phyloP scores from a whole-genome alignment of 2,329 filamentous ascomycete genomes.

The Aspergillus texensis region DNA sequence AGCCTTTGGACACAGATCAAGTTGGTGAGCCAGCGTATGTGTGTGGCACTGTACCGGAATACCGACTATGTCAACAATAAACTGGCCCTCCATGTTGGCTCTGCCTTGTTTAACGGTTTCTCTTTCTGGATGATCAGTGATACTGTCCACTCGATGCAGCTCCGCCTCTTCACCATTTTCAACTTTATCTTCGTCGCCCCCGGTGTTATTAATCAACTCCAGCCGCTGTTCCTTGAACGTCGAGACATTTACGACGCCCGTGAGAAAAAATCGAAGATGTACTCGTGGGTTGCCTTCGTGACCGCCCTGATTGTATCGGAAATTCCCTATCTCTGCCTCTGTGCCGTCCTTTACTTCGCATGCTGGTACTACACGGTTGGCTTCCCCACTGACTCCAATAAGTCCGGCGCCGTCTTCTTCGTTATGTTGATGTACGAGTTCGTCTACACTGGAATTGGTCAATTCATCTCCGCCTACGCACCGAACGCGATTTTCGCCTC shows the following conservation, averaged over 20 bases:
- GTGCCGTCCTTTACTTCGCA: conserved; percentile 67
- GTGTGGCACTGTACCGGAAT: conserved; percentile 67
- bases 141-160: conserved; percentile 67
- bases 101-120: conserved; percentile 52
- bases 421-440: conserved; percentile 75
- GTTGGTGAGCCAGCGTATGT: conserved; percentile 68
- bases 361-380: conserved; percentile 76
- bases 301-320: conserved; percentile 70
- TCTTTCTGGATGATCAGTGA: conserved; percentile 71
- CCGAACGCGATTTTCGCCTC: conserved; percentile 68
- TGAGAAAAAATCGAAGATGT: conserved; percentile 72
- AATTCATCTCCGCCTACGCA: conserved; percentile 78
- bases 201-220: conserved; percentile 52
- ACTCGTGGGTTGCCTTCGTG: conserved; percentile 73
- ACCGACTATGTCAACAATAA: conserved; percentile 69
- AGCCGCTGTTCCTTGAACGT: conserved; percentile 70
- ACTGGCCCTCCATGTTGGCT: conserved; percentile 57
- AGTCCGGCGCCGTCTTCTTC: conserved; percentile 58
- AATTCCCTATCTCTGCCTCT: conserved; percentile 68
- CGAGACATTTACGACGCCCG: conserved; percentile 68
- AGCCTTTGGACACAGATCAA: conserved; percentile 63
- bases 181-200: conserved; percentile 60
- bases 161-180: conserved; percentile 71
- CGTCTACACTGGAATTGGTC: conserved; percentile 71
- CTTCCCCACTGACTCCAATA: conserved; percentile 35